A percentile compares a stretch with the other conserved stretches of the same genome.
Conservation (phyloP, 139 green algal genomes). For the Chlorella ohadii region DNA sequence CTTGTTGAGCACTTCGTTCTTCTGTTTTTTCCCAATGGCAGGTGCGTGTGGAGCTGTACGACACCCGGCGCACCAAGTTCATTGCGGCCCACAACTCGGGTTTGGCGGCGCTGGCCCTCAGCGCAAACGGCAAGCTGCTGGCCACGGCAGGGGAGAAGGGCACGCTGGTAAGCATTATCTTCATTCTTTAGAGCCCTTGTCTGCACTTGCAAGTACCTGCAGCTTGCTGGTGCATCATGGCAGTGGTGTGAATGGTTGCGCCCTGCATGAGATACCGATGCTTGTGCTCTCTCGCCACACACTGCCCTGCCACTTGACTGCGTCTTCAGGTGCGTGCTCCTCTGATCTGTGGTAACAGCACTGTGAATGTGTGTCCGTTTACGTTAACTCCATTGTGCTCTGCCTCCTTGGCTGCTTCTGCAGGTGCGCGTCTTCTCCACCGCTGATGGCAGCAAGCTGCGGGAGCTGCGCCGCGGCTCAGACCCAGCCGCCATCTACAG, state of each 20-base stretch:
- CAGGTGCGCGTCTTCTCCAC: constrained; percentile 89
- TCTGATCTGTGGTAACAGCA: no score
- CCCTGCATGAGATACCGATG: no score
- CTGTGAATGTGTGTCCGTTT: constrained; percentile 50
- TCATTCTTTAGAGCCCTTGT: no score
- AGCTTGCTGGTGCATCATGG: no score
- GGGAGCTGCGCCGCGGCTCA: constrained; percentile 90
- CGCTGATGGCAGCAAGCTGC: constrained; percentile 81
- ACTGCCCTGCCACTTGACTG: no score
- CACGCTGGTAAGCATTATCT: constrained; percentile 90
- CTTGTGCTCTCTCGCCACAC: no score
- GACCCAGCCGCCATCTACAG: constrained; percentile 89
- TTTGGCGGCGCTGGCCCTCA: constrained; percentile 82
- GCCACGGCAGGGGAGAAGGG: constrained; percentile 86
- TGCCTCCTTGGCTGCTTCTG: no score
- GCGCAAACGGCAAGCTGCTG: constrained; percentile 85
- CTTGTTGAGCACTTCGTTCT: no score
- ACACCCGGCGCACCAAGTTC: constrained; percentile 89
- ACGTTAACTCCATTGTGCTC: no score
- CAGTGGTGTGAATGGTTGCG: no score
- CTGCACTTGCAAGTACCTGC: no score
- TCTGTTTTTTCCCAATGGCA: constrained; percentile 54
- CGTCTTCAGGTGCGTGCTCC: no score
- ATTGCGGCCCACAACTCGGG: constrained; percentile 87
- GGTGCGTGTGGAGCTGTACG: constrained; percentile 95